Conservation (phyloP, 805 yeast species). For the Kodamaea fukazawae region DNA sequence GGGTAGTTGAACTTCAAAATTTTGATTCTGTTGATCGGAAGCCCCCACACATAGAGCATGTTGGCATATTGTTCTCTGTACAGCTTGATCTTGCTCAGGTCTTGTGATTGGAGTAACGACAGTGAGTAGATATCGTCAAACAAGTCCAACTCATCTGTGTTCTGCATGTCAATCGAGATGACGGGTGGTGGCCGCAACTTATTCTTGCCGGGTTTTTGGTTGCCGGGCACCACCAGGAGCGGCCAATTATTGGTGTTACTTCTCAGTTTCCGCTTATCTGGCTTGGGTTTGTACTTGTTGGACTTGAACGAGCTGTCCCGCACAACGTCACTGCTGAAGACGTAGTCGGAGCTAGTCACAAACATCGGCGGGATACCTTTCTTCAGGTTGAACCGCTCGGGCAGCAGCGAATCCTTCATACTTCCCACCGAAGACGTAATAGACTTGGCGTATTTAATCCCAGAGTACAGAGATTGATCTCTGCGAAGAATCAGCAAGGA, state of each 20-base stretch:
- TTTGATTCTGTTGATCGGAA: constrained; percentile 76
- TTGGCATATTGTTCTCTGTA: constrained; percentile 74
- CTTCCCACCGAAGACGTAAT: constrained; percentile 18
- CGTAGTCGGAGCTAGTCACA: constrained; percentile 3
- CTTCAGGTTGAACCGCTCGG: constrained; percentile 10
- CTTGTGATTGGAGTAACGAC: constrained; percentile 40
- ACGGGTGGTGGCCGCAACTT: constrained; percentile 18
- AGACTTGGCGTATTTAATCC: constrained; percentile 16
- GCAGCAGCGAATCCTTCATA: constrained; percentile 11
- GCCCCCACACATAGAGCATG: constrained; percentile 77
- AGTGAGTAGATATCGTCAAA: constrained; percentile 41
- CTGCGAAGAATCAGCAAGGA: constrained; percentile 10
- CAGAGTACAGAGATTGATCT: constrained; percentile 4
- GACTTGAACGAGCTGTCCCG: constrained; percentile 2
- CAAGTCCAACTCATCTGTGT: constrained; percentile 43
- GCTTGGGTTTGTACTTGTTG: constrained; percentile 4
- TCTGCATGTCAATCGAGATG: constrained; percentile 48
- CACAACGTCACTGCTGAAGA: background rate
- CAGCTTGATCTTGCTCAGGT: constrained; percentile 31
- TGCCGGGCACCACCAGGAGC: too few species aligned
- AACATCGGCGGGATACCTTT: constrained; percentile 13
- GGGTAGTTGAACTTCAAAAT: constrained; percentile 66
- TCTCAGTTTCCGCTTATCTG: constrained; percentile 3
- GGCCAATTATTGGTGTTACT: background rate
- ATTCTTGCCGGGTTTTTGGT: constrained; percentile 2